These are phyloP conservation scores for Gorgonomyces haynaldii DNA, from an alignment of 192 early-diverging fungal species.

Conservation along the genomic window DNA sequence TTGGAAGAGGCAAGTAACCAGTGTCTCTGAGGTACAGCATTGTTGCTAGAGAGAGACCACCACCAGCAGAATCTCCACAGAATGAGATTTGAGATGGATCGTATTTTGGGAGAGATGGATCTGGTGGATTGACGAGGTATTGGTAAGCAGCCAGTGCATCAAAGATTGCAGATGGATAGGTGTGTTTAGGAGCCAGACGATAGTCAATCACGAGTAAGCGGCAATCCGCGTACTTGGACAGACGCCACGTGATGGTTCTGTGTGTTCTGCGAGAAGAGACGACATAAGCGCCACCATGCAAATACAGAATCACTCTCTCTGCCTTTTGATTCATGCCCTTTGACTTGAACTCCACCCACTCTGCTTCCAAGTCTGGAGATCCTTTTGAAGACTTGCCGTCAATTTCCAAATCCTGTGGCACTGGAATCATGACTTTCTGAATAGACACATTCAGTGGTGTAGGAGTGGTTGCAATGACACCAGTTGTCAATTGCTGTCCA, in stretches of 20 bases:
- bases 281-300: constrained; percentile 8
- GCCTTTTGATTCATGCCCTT: too few species aligned
- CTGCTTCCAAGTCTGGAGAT: too few species aligned
- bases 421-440: too few species aligned
- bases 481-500: too few species aligned
- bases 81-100: constrained; percentile 14
- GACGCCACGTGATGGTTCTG: constrained; percentile 9
- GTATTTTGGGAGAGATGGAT: too few species aligned
- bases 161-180: constrained; percentile 10
- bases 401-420: too few species aligned
- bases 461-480: too few species aligned
- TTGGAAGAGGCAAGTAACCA: constrained; percentile 27
- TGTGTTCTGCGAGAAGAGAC: constrained; percentile 4
- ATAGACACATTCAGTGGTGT: too few species aligned
- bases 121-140: constrained; percentile 17
- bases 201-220: constrained; percentile 35
- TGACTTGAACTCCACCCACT: too few species aligned
- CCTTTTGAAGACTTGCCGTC: too few species aligned
- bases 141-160: constrained; percentile 19
- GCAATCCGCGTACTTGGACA: constrained; percentile 39
- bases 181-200: constrained; percentile 16
- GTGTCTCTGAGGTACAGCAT: constrained; percentile 23
- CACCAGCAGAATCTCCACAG: constrained; percentile 15
- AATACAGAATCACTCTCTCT: constrained; percentile 5
- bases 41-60: constrained; percentile 4